Evolutionary conservation across 2,329 filamentous ascomycete genomes (phyloP), one percentile per base, ranked within the genome.

Genomic region (Apiospora pterosperma): DNA sequence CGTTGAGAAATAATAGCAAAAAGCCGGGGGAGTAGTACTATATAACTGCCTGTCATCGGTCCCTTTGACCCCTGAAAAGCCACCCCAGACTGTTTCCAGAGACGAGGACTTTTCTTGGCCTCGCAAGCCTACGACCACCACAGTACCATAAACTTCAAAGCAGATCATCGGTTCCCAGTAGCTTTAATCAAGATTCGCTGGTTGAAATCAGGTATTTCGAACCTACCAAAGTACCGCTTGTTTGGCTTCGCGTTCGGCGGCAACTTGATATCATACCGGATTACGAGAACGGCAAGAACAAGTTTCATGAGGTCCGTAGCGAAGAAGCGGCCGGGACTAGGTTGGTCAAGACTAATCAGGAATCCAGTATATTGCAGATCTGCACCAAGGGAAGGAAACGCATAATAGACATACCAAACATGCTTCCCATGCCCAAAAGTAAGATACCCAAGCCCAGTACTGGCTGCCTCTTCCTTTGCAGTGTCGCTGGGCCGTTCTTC

Each of bases 281-380:
- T 11, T 14, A 63, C 7, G n/a, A 61, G n/a, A 12, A 31, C 58
- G 19, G 63, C 58, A 5, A 64, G 34, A 6, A 64, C 19, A 28
- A 64, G 55, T 25, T 64, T 64, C 41, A 61, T 61, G 14, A 64
- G n/a, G 14, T 34, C 38, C 11, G 39, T 61, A 7, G 63, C 63
- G 25, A 64, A 55, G 28, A 61, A 64, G 25, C 63, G 63, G 31
- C 63, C 63, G 12, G 58, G 63, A 41, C 63, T 64, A n/a, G n/a
- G n/a, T n/a, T n/a, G 21, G 10, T 5, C 5, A 12, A n/a, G 34
- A 8, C 6, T 16, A 3, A 36, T 60, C n/a, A 60, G 58, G 4
- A 19, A 25, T 38, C 31, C 7, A 12, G 6, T n/a, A 14, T 1
- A 42, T 42, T 19, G 44, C 4, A 19, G 11, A 8, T 52, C 11